Evolutionary conservation across 2,329 filamentous ascomycete genomes (phyloP).

Genomic region (Colletotrichum sp.): DNA sequence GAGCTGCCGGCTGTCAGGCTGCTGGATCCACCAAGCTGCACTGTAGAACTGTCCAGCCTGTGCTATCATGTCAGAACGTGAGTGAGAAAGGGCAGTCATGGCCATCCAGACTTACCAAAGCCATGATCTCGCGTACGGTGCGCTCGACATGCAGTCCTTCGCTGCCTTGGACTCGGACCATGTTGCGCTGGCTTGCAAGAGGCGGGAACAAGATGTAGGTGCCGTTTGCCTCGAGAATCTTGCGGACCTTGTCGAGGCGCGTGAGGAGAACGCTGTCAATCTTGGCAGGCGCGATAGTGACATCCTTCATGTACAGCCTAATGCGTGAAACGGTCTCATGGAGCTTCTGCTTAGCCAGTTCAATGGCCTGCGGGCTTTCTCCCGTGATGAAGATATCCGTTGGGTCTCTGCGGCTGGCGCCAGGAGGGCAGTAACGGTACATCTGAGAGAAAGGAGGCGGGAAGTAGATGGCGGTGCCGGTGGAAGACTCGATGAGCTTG

Average conservation of each 20-base stretch:
- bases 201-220: conserved; percentile 93
- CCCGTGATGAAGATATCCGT: conserved; percentile 96
- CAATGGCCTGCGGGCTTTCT: conserved; percentile 82
- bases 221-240: conserved; percentile 96
- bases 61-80: conserved; percentile 26
- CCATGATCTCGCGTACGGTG: conserved; percentile 95
- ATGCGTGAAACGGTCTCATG: conserved; percentile 83
- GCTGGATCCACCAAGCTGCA: conserved; percentile 81
- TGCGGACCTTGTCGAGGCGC: conserved; percentile 93
- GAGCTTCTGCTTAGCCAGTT: conserved; percentile 88
- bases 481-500: conserved; percentile 94
- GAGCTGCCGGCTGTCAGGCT: conserved; percentile 45
- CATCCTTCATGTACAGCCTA: conserved; percentile 90
- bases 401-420: conserved; percentile 80
- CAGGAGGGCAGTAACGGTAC: conserved; percentile 86
- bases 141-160: conserved; percentile 95
- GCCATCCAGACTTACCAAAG: conserved; percentile 66
- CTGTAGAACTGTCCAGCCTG: conserved; percentile 97
- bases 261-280: conserved; percentile 93
- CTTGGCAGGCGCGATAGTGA: conserved; percentile 87
- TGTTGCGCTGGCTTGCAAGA: conserved; percentile 81
- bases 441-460: conserved; percentile 91
- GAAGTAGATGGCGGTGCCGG: conserved; percentile 97
- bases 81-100: conserved; percentile 8
- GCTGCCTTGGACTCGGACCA: conserved; percentile 89